Percentiles rank a stretch among this genome's conserved stretches.
phyloP scores from a whole-genome alignment of 2,329 filamentous ascomycete species.

The Endocalyx cinctus region DNA sequence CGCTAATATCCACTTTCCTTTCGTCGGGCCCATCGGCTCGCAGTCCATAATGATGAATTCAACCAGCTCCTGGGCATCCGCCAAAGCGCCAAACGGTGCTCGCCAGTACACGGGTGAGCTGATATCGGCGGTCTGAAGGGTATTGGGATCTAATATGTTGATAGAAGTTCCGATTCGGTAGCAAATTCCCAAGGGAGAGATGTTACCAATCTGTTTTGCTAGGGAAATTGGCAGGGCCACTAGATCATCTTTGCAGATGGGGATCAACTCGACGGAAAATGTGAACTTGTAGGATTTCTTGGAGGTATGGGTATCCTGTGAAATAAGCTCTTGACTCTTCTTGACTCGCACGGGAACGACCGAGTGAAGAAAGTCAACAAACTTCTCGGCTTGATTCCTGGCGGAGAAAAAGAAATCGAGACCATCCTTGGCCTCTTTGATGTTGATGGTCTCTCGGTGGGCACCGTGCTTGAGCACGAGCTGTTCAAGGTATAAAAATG shows the following conservation, averaged over 20 bases:
- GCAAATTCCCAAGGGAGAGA: conserved; percentile 80
- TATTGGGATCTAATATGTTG: conserved; percentile 84
- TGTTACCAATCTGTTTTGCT: conserved; percentile 83
- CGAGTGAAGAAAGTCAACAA: conserved; percentile 84
- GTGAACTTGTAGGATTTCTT: conserved; percentile 93
- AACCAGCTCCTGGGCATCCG: conserved; percentile 77
- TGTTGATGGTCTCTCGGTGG: conserved; percentile 92
- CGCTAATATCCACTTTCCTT: conserved; percentile 77
- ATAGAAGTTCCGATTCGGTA: conserved; percentile 83
- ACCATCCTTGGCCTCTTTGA: conserved; percentile 93
- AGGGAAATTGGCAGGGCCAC: conserved; percentile 89
- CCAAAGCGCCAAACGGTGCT: conserved; percentile 75
- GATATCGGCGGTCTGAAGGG: conserved; percentile 85
- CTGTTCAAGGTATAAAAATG: conserved; percentile 72
- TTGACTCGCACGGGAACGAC: conserved; percentile 75
- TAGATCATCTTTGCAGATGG: conserved; percentile 95
- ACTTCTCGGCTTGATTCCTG: conserved; percentile 86
- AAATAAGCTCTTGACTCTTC: conserved; percentile 90
- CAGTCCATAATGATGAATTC: conserved; percentile 97
- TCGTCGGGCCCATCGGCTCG: conserved; percentile 68
- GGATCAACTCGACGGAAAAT: conserved; percentile 82
- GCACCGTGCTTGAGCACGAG: conserved; percentile 91
- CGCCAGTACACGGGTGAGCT: conserved; percentile 85
- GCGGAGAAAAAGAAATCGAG: conserved; percentile 93
- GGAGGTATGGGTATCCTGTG: conserved; percentile 84